phyloP scores from a whole-genome alignment of 306 rosid genomes.

The Lagenaria siceraria region DNA sequence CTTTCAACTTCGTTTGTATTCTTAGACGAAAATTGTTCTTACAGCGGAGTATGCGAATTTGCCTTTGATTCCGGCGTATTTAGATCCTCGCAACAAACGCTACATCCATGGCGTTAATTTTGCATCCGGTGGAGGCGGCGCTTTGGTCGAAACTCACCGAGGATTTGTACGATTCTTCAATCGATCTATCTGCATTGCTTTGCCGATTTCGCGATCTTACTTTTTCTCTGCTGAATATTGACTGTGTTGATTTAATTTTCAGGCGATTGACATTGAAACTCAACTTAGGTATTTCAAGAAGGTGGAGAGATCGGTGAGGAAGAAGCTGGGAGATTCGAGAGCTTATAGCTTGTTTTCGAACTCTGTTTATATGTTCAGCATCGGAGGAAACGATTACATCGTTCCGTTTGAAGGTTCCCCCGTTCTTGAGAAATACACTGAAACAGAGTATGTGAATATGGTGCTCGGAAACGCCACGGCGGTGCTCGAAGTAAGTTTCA shows the following conservation, averaged over 20 bases:
- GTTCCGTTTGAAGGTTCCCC: conserved; percentile 4
- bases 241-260: background rate
- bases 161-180: conserved; percentile 23
- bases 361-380: conserved; percentile 33
- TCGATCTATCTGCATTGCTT: background rate
- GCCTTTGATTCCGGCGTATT: conserved; percentile 33
- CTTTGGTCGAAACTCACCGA: conserved; percentile 30
- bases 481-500: conserved; percentile 17
- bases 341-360: conserved; percentile 18
- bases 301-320: conserved; percentile 13
- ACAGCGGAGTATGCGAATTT: conserved; percentile 49
- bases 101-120: conserved; percentile 43
- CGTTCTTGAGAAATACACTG: conserved; percentile 8
- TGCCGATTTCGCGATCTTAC: background rate
- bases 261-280: conserved; percentile 30
- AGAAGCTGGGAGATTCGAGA: conserved; percentile 22
- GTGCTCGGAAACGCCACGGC: conserved; percentile 33
- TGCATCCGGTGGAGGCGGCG: conserved; percentile 67
- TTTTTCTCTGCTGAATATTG: background rate
- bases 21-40: background rate
- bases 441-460: conserved; percentile 13
- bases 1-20: background rate
- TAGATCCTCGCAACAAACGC: conserved; percentile 21
- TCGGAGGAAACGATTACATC: conserved; percentile 32
- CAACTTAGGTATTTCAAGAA: conserved; percentile 31